Evolutionary conservation across 2,329 filamentous ascomycete genomes (phyloP).

Genomic region (Pseudocercospora macadamiae): DNA sequence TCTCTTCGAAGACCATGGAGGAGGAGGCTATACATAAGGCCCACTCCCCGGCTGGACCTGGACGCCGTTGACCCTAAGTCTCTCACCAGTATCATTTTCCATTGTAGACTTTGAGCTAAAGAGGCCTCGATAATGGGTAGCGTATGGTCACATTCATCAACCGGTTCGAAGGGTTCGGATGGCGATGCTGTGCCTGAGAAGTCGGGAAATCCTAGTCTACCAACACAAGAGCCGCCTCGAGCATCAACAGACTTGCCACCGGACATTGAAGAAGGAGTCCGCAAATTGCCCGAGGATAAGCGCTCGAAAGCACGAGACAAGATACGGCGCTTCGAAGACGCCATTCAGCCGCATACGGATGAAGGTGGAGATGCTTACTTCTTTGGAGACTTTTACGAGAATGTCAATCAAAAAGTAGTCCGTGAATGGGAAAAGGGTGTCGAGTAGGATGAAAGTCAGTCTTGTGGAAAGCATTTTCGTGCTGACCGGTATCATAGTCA

Average conservation of each 20-base stretch:
- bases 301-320: neutral
- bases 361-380: conserved; percentile 28
- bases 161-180: neutral
- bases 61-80: too few relatives aligned
- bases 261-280: conserved; percentile 7
- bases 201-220: too few relatives aligned
- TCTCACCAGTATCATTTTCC: too few relatives aligned
- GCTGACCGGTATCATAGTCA: conserved; percentile 1
- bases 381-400: conserved; percentile 29
- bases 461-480: too few relatives aligned
- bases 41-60: too few relatives aligned
- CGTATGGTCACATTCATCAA: neutral
- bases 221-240: neutral
- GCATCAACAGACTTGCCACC: neutral
- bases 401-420: neutral
- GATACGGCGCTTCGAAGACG: conserved; percentile 9
- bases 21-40: too few relatives aligned
- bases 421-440: neutral
- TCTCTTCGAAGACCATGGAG: too few relatives aligned
- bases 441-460: neutral
- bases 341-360: conserved; percentile 31
- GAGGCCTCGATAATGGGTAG: neutral
- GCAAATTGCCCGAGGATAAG: neutral
- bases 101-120: neutral
- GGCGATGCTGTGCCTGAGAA: too few relatives aligned